phyloP scores from a whole-genome alignment of 495 filamentous ascomycete species.

The Penicillium fimorum region DNA sequence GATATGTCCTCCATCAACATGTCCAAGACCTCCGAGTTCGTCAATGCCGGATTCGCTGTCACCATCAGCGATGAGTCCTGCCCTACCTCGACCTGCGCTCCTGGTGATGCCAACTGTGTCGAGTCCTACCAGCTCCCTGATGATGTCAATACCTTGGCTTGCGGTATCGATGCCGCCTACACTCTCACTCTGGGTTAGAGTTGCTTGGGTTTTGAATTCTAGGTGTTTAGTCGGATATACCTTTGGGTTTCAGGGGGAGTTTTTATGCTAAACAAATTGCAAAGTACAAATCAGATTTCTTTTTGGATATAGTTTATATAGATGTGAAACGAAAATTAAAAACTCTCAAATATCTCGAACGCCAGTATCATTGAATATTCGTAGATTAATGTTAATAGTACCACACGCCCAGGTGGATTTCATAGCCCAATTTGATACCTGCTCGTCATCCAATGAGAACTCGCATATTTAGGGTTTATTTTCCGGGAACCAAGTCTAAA shows the following conservation, averaged over 20 bases:
- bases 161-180: constrained; percentile 21
- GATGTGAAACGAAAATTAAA: background rate
- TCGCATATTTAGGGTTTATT: no score
- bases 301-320: constrained; percentile 3
- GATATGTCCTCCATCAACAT: constrained; percentile 46
- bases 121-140: constrained; percentile 36
- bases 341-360: background rate
- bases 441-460: no score
- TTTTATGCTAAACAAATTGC: constrained; percentile 9
- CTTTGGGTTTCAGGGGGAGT: constrained; percentile 5
- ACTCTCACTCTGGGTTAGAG: constrained; percentile 26
- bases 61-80: constrained; percentile 32
- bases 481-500: no score
- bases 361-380: background rate
- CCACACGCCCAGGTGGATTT: background rate
- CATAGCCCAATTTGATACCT: background rate
- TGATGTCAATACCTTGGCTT: constrained; percentile 33
- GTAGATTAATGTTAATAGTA: background rate
- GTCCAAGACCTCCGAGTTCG: constrained; percentile 28
- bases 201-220: background rate
- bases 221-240: constrained; percentile 8
- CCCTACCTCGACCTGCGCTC: constrained; percentile 27
- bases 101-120: constrained; percentile 34
- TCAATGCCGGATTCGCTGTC: constrained; percentile 35
- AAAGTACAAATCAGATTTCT: background rate